Conservation (phyloP, 2,329 filamentous ascomycete genomes). For the Trichoderma sp. region DNA sequence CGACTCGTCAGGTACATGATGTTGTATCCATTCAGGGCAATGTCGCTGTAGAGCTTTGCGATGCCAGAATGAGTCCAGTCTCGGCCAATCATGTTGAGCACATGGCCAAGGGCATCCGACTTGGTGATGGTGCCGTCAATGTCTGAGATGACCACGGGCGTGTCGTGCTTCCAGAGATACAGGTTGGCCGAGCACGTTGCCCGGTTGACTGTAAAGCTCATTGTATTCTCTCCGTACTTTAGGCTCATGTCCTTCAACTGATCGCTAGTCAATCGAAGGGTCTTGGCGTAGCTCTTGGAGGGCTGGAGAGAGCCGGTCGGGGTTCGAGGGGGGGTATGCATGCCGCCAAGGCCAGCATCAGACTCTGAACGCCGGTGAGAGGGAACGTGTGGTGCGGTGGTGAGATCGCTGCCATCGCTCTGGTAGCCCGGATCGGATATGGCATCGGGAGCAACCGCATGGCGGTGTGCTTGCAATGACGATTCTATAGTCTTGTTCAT, state of each 20-base stretch:
- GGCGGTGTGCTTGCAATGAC: slow-evolving; percentile 43
- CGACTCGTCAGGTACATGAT: slow-evolving; percentile 97
- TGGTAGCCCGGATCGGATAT: slow-evolving; percentile 93
- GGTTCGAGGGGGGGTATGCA: slow-evolving; percentile 64
- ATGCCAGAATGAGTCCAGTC: slow-evolving; percentile 98
- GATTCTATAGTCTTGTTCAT: slow-evolving; percentile 61
- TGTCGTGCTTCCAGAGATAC: slow-evolving; percentile 89
- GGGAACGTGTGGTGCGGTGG: slow-evolving; percentile 44
- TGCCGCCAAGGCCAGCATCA: slow-evolving; percentile 52
- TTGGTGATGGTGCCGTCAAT: slow-evolving; percentile 99
- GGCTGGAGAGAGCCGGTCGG: slow-evolving; percentile 65
- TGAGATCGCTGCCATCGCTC: slow-evolving; percentile 73
- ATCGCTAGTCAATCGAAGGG: slow-evolving; percentile 87
- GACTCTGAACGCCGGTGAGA: slow-evolving; percentile 65
- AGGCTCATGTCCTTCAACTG: slow-evolving; percentile 84
- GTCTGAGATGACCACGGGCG: slow-evolving; percentile 94
- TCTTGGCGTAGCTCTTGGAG: slow-evolving; percentile 92
- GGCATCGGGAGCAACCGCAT: slow-evolving; percentile 67
- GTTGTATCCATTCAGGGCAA: slow-evolving; percentile 93
- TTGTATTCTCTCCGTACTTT: slow-evolving; percentile 80
- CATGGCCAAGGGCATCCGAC: slow-evolving; percentile 89
- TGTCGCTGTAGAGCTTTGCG: slow-evolving; percentile 95
- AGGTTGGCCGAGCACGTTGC: slow-evolving; percentile 90
- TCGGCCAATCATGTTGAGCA: slow-evolving; percentile 92
- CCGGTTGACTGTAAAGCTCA: slow-evolving; percentile 95